Evolutionary conservation across 257 asterid genomes (phyloP).

Genomic region (Solanum bukasovii): DNA sequence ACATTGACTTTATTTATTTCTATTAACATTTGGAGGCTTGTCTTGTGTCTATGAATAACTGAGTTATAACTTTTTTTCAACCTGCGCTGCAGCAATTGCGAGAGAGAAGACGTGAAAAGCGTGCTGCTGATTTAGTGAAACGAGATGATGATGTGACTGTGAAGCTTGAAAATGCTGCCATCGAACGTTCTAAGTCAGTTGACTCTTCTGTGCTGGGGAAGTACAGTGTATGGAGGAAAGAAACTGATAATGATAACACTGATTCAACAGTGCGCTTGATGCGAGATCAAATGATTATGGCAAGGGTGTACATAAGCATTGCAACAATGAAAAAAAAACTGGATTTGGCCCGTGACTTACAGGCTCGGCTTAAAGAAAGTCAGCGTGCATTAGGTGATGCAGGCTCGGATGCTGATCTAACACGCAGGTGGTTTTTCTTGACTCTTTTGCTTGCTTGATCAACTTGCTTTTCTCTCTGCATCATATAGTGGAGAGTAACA

Average conservation of each 20-base stretch:
- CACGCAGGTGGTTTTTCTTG: constrained; percentile 39
- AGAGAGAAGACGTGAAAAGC: constrained; percentile 68
- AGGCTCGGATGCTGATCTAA: constrained; percentile 70
- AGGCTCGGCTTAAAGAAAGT: constrained; percentile 82
- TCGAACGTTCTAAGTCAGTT: constrained; percentile 86
- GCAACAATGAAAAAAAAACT: constrained; percentile 67
- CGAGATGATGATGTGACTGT: constrained; percentile 72
- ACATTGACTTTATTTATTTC: background rate
- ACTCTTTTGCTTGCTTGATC: background rate
- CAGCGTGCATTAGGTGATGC: constrained; percentile 91
- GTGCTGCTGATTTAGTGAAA: constrained; percentile 74
- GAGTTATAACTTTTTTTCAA: constrained; percentile 3
- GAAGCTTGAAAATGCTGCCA: constrained; percentile 94
- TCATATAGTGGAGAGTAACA: constrained; percentile 10
- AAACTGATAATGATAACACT: constrained; percentile 76
- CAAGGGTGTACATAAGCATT: constrained; percentile 82
- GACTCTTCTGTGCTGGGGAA: constrained; percentile 95
- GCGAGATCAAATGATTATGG: constrained; percentile 96
- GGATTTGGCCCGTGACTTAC: constrained; percentile 68
- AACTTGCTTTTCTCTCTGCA: background rate
- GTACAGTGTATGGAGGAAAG: constrained; percentile 96
- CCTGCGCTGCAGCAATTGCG: constrained; percentile 68
- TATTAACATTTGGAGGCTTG: background rate
- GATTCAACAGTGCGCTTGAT: constrained; percentile 88
- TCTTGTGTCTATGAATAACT: background rate